Evolutionary conservation across 306 rosid genomes (phyloP).

Genomic region (Comarum palustre): DNA sequence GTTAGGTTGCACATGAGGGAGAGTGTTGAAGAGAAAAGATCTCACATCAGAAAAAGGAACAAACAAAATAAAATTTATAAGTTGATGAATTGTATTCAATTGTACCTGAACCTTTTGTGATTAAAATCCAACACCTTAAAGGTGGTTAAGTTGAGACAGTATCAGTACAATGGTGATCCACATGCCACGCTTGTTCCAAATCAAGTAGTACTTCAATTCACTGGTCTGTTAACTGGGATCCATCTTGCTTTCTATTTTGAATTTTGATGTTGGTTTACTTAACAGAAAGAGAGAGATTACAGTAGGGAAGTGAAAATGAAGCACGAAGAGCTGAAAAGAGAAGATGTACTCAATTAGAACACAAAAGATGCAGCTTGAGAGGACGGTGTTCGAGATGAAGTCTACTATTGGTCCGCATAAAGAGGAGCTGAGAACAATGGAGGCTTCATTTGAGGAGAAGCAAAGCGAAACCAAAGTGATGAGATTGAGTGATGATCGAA

Average conservation of each 20-base stretch:
- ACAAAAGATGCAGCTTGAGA: conserved; percentile 71
- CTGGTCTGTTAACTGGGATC: background rate
- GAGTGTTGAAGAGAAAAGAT: too few relatives aligned
- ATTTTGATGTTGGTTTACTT: background rate
- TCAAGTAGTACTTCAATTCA: background rate
- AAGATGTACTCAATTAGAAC: conserved; percentile 48
- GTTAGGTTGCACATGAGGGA: too few relatives aligned
- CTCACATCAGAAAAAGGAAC: too few relatives aligned
- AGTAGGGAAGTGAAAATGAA: conserved; percentile 52
- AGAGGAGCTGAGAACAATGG: conserved; percentile 68
- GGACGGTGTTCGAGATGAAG: conserved; percentile 57
- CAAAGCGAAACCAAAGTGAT: conserved; percentile 53
- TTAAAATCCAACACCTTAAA: too few relatives aligned
- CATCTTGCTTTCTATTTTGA: background rate
- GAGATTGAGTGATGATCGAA: conserved; percentile 23
- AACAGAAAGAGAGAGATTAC: conserved; percentile 60
- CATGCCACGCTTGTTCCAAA: too few relatives aligned
- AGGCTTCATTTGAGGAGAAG: conserved; percentile 55
- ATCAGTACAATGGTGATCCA: too few relatives aligned
- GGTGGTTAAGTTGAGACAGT: too few relatives aligned
- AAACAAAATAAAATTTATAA: too few relatives aligned
- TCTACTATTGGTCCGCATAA: conserved; percentile 63
- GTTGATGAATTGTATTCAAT: too few relatives aligned
- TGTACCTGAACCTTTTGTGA: too few relatives aligned
- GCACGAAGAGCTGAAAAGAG: conserved; percentile 61